These are phyloP conservation scores for Ophiostoma perfectum DNA, from an alignment of 2,329 filamentous ascomycete species.

Conservation along the genomic window DNA sequence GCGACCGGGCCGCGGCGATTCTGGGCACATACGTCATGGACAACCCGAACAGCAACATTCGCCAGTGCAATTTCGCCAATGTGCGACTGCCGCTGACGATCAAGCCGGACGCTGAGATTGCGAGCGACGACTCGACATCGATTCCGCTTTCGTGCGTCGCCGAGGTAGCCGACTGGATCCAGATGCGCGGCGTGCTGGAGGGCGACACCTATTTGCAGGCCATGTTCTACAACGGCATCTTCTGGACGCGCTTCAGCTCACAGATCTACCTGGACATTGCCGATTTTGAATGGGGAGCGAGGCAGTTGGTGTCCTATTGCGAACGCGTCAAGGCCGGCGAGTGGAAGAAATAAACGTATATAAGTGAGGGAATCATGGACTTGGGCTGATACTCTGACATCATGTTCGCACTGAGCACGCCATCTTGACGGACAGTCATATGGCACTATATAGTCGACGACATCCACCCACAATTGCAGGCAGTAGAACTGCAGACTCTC, in stretches of 20 bases:
- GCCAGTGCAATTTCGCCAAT: slow-evolving; percentile 55
- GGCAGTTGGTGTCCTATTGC: slow-evolving; percentile 39
- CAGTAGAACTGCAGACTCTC: no score
- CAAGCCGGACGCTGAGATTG: slow-evolving; percentile 14
- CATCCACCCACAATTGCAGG: no score
- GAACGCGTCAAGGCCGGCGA: slow-evolving; percentile 24
- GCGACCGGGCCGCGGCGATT: slow-evolving; percentile 48
- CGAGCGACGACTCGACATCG: slow-evolving; percentile 9
- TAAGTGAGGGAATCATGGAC: not conserved
- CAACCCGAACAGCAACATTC: slow-evolving; percentile 44
- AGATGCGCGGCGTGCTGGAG: slow-evolving; percentile 27
- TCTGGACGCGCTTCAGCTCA: slow-evolving; percentile 59
- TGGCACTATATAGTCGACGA: no score
- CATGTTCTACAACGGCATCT: slow-evolving; percentile 48
- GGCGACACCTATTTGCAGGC: slow-evolving; percentile 55
- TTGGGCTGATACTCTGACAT: no score
- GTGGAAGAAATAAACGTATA: slow-evolving; percentile 19
- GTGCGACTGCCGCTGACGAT: slow-evolving; percentile 51
- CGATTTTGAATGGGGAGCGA: slow-evolving; percentile 60
- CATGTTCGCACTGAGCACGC: no score
- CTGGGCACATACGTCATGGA: slow-evolving; percentile 61
- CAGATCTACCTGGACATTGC: slow-evolving; percentile 61
- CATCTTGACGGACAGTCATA: no score
- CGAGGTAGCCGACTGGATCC: slow-evolving; percentile 28
- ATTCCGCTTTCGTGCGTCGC: slow-evolving; percentile 25